Evolutionary conservation across 306 rosid species (phyloP), one percentile per base, ranked within the genome.

Genomic region (Myrica gale): DNA sequence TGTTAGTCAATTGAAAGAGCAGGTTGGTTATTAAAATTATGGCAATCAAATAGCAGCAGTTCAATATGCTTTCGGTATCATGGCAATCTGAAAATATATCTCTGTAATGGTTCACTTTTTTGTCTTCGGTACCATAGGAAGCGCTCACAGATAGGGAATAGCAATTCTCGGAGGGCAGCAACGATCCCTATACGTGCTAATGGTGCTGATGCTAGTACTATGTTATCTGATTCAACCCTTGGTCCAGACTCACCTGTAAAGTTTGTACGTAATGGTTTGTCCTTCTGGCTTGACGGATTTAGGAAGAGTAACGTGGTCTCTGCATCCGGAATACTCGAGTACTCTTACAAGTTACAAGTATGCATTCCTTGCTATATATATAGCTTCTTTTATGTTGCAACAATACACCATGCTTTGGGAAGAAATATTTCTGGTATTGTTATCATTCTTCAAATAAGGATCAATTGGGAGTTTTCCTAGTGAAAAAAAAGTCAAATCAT

Each of bases 191-290:
- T 96, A 45, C 97, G 99, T 1, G 79, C 91, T 65, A 92, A 92
- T 76, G 99, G 98, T 17, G 92, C 85, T 21, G 97, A 92, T 76
- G 87, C 97, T 60, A 85, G 93, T 74, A 87, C 83, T 20, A 83
- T 89, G 20, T 69, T 90, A 56, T 96, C 99, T 5, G 98, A 96
- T 83, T 96, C 99, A 21, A 96, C 99, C 20, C 54, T 89, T 54
- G 99, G 90, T 74, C 98, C 97, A 0, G 98, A 96, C n/a, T 96
- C 99, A 15, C 99, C 99, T 52, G 93, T 88, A 1, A 92, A 92
- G 88, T 88, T 93, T 2, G 93, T 85, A 26, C 83, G 85, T 4
- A 85, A 75, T 71, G 93, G 85, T 75, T 75, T 72, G 69, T 79
- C 97, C 65, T 77, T 88, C 44, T 90, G 99, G 97, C 70, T 92